Base-by-base conservation (phyloP, 192 early-diverging fungal species). In the Phycomyces blakesleeanus region DNA sequence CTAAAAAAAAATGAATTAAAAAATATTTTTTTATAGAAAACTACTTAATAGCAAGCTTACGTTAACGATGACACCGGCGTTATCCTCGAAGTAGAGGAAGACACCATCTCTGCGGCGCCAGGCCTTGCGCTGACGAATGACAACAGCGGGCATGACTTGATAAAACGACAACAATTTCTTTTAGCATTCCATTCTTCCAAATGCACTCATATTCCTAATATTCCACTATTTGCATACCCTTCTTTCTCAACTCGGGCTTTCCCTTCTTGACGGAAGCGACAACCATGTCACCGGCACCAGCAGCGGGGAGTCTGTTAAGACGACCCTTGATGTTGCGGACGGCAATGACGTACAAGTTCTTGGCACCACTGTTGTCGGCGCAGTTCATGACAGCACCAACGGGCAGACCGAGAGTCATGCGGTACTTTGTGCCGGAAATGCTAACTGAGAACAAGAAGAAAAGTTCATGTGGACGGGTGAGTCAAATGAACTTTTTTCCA, bases 11-110 rank as follows among this genome's bases (percentile, higher is more conserved):
- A n/a, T n/a, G n/a, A n/a, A n/a, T n/a, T n/a, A n/a, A n/a, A n/a
- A n/a, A n/a, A n/a, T n/a, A n/a, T n/a, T n/a, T n/a, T n/a, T n/a
- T 44, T 44, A 9, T 44, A 16, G 16, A 9, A 44, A 44, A 11
- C 16, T 44, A 11, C 42, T 44, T 11, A 44, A 44, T 11, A 44
- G 42, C n/a, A 50, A 22, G 21, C 49, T 50, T 50, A 50, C 40
- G 91, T 98, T 99, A 77, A 97, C 97, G 77, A 98, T 97, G 66
- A 99, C 98, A 87, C 98, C 98, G 68, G 98, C 98, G 85, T 99
- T 99, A 85, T 99, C 97, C 81, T 96, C 94, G 75, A 98, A 98
- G 88, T 96, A 98, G 68, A 98, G 88, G 85, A 91, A 97, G 81
- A 99, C 92, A 79, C 98, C 98, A 72, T 99, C 98, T 78, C 88